Evolutionary conservation across 441 rosid species (phyloP), one percentile per base, ranked within the genome.

Genomic region (Hypseocharis bilobata): DNA sequence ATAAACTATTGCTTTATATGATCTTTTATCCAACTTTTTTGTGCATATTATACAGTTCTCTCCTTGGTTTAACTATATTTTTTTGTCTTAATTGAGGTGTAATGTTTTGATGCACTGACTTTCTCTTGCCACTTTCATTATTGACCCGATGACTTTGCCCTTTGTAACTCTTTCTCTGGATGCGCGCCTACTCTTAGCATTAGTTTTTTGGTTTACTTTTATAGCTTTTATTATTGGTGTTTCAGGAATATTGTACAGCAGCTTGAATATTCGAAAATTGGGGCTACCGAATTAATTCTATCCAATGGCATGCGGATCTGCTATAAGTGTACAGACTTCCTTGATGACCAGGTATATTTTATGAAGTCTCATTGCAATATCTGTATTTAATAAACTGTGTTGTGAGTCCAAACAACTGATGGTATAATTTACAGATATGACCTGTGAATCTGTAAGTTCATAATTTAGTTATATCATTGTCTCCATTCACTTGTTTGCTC

Each of bases 271-370:
- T 67, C 91, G 74, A 81, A 81, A 71, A 80, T 92, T 67, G 89
- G 89, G 73, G 96, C 90, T 74, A 84, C 89, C 60, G 96, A 92
- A 73, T 54, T 92, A 65, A 77, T 84, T 51, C 71, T 89, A 79
- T 89, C 98, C 71, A 92, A 92, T 80, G 98, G 96, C 69, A 86
- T 89, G 92, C 81, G 85, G 64, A 83, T 89, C 67, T 92, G 91
- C 82, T 92, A 85, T 64, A 89, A 92, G 77, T 79, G 86, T 44
- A 92, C 98, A 4, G 89, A 92, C 79, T 86, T 86, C 80, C 87
- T 88, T 77, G 89, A 92, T 72, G 98, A 89, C 73, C 98, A 92
- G 98, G 98, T 92, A 79, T 60, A 72, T 72, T 47, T 69, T 76
- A 68, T 42, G 62, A 52, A 52, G 60, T 23, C 63, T 36, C 40